These are phyloP conservation scores for Zopfochytrium polystomum DNA, from an alignment of 371 early-diverging fungal genomes.

Conservation along the genomic window DNA sequence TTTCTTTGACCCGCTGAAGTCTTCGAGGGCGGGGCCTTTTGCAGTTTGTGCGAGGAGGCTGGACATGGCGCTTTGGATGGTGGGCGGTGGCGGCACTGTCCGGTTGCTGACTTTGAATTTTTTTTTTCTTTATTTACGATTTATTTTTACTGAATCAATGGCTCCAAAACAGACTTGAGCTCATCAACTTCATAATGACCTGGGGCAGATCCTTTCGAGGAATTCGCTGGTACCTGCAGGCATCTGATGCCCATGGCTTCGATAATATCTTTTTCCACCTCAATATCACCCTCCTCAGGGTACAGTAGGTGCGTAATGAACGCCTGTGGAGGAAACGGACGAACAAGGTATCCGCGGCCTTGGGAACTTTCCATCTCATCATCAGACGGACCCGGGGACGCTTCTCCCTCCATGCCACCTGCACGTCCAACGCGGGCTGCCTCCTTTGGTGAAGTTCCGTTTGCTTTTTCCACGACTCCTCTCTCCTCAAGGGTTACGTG, in stretches of 20 bases:
- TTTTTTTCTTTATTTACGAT: no score
- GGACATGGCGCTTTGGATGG: no score
- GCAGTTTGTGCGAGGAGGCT: no score
- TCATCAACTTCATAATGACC: constrained; percentile 16
- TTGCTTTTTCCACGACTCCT: background rate
- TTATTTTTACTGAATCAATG: background rate
- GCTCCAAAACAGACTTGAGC: constrained; percentile 2
- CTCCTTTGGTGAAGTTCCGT: background rate
- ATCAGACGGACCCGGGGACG: no score
- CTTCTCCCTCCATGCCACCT: background rate
- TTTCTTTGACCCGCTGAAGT: no score
- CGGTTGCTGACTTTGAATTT: no score
- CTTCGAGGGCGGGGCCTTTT: no score
- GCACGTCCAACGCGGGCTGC: constrained; percentile 31
- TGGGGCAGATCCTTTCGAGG: no score
- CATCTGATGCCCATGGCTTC: constrained; percentile 63
- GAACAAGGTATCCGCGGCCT: constrained; percentile 25
- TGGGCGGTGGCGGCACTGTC: no score
- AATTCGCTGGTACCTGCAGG: constrained; percentile 39
- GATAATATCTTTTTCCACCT: constrained; percentile 55
- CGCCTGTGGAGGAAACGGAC: constrained; percentile 51
- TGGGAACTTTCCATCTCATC: constrained; percentile 19
- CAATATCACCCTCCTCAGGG: constrained; percentile 57
- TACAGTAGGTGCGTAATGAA: constrained; percentile 70
- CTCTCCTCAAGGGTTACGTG: constrained; percentile 12